Conservation (phyloP, 2,329 filamentous ascomycete genomes). For the Myriosclerotinia duriaeana region DNA sequence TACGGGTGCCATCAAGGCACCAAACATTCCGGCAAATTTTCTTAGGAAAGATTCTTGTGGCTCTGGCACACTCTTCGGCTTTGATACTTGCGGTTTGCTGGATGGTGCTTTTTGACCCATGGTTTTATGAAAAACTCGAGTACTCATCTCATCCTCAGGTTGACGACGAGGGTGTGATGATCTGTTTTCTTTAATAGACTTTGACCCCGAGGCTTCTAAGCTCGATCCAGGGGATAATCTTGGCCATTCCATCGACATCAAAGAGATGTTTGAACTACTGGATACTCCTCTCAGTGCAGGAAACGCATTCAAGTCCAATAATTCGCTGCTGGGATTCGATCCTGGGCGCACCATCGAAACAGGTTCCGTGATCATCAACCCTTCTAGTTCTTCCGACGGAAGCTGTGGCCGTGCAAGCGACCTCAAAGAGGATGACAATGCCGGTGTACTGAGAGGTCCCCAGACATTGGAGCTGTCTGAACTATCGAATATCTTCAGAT, state of each 20-base stretch:
- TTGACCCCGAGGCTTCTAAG: not conserved
- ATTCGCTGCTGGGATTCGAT: not conserved
- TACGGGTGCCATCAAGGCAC: constrained; percentile 29
- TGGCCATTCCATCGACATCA: not conserved
- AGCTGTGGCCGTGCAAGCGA: not conserved
- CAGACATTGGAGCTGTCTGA: not conserved
- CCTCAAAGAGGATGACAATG: not conserved
- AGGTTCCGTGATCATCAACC: not conserved
- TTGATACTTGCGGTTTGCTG: constrained; percentile 7
- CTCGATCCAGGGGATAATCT: not conserved
- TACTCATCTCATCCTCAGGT: constrained; percentile 25
- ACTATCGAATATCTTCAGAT: constrained; percentile 4
- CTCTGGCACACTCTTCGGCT: not conserved
- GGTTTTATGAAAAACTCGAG: constrained; percentile 32
- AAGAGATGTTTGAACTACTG: not conserved
- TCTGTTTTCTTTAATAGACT: not conserved
- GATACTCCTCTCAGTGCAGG: not conserved
- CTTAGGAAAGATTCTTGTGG: constrained; percentile 29
- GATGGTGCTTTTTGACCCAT: constrained; percentile 34
- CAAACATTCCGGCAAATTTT: constrained; percentile 29
- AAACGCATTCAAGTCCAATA: not conserved
- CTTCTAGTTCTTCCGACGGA: constrained; percentile 9
- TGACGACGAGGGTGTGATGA: constrained; percentile 19
- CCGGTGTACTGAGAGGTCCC: not conserved
- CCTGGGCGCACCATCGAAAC: not conserved